These are phyloP conservation scores for Debaryomycetaceae sp. DNA, from an alignment of 1,139 yeast species.

Conservation along the genomic window DNA sequence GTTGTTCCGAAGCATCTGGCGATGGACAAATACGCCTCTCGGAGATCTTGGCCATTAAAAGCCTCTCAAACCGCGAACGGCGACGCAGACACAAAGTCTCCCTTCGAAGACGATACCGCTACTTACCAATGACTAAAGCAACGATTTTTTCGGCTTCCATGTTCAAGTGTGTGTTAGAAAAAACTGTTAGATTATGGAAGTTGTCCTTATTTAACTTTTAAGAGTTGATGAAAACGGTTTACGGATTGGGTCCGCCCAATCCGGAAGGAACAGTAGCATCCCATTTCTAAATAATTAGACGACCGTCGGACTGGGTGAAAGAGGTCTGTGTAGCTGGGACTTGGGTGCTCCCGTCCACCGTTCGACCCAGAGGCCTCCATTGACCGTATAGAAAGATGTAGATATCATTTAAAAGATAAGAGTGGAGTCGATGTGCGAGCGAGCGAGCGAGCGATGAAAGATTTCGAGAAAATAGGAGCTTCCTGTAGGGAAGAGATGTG, in stretches of 20 bases:
- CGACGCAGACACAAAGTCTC: neutral
- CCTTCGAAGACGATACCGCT: neutral
- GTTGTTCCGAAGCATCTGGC: neutral
- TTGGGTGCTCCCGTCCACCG: no score
- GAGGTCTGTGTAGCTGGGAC: no score
- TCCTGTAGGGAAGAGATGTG: no score
- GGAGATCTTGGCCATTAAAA: neutral
- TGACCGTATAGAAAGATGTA: no score
- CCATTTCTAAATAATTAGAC: neutral
- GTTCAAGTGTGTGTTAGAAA: slow-evolving; percentile 1
- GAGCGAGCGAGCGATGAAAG: no score
- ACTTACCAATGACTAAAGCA: slow-evolving; percentile 35
- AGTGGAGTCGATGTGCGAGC: no score
- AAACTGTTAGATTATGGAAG: neutral
- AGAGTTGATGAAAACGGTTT: neutral
- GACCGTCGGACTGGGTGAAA: neutral
- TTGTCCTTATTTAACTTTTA: neutral
- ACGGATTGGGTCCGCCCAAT: neutral
- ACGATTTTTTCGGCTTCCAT: slow-evolving; percentile 46
- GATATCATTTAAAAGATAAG: no score
- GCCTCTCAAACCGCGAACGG: neutral
- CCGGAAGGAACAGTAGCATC: neutral
- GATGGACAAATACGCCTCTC: neutral
- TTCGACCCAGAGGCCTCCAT: no score
- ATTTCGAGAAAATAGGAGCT: no score